Percentiles rank a stretch among this genome's conserved stretches.
These are phyloP conservation scores for Coniochaeta sp. DNA, from an alignment of 2,329 filamentous ascomycete genomes.

Conservation along the genomic window DNA sequence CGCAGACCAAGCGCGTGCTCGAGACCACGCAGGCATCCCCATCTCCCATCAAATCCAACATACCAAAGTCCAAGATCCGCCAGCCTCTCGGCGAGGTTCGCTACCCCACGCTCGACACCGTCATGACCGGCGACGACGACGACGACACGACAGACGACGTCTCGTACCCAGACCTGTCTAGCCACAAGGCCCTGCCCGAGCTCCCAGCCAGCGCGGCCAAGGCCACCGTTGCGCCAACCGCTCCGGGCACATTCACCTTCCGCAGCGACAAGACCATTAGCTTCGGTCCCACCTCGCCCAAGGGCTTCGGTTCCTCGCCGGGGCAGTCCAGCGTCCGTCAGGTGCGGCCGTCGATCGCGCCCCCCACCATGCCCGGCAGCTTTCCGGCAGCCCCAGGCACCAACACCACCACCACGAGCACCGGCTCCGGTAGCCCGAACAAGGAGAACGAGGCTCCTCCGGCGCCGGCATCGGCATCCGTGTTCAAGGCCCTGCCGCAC, in stretches of 20 bases:
- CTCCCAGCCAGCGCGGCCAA: slow-evolving; percentile 15
- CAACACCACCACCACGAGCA: slow-evolving; percentile 8
- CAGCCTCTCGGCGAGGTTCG: slow-evolving; percentile 19
- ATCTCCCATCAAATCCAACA: slow-evolving; percentile 44
- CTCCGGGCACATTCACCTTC: slow-evolving; percentile 56
- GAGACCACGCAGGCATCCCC: slow-evolving; percentile 41
- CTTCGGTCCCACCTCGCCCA: slow-evolving; percentile 40
- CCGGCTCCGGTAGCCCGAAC: slow-evolving; percentile 28
- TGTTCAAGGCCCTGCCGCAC: slow-evolving; percentile 44
- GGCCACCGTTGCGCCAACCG: slow-evolving; percentile 24
- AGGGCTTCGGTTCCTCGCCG: slow-evolving; percentile 48
- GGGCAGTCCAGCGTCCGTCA: slow-evolving; percentile 57
- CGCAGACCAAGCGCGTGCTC: slow-evolving; percentile 49
- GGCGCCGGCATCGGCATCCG: slow-evolving; percentile 7
- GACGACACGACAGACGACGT: slow-evolving; percentile 17
- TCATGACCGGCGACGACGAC: slow-evolving; percentile 17
- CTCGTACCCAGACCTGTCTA: slow-evolving; percentile 14
- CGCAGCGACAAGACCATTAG: slow-evolving; percentile 58
- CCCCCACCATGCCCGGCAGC: slow-evolving; percentile 43
- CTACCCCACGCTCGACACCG: slow-evolving; percentile 24
- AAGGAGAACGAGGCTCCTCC: slow-evolving; percentile 46
- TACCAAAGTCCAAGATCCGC: slow-evolving; percentile 28
- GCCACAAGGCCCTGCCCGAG: slow-evolving; percentile 15
- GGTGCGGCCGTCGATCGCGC: slow-evolving; percentile 43
- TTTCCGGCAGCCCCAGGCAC: slow-evolving; percentile 36